Evolutionary conservation across 495 filamentous ascomycete species (phyloP).

Genomic region (Penicillium daleae): DNA sequence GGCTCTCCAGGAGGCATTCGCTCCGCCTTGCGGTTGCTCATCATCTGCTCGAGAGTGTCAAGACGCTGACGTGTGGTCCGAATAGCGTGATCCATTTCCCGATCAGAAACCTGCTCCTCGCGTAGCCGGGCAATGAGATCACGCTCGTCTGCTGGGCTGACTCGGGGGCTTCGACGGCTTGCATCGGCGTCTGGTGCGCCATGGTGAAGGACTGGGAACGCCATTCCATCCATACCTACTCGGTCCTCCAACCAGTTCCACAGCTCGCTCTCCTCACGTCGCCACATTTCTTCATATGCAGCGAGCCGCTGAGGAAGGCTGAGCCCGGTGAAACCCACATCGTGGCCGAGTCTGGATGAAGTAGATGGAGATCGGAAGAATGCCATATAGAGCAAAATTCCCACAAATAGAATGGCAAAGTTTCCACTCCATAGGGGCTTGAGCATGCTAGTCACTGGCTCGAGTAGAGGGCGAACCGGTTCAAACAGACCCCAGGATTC

Average conservation of each 20-base stretch:
- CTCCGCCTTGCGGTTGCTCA: slow-evolving; percentile 58
- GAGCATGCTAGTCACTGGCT: slow-evolving; percentile 71
- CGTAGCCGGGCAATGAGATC: slow-evolving; percentile 52
- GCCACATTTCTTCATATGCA: slow-evolving; percentile 95
- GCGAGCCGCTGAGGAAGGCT: slow-evolving; percentile 66
- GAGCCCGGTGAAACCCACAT: slow-evolving; percentile 41
- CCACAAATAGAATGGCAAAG: slow-evolving; percentile 53
- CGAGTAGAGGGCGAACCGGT: slow-evolving; percentile 69
- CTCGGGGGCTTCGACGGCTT: slow-evolving; percentile 25
- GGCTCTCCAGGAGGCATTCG: slow-evolving; percentile 19
- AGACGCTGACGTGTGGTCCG: slow-evolving; percentile 82
- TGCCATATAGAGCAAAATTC: slow-evolving; percentile 58
- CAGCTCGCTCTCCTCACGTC: slow-evolving; percentile 82
- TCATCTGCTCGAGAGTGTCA: slow-evolving; percentile 69
- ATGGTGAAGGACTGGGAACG: slow-evolving; percentile 42
- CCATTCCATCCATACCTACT: slow-evolving; percentile 72
- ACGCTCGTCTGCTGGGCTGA: slow-evolving; percentile 36
- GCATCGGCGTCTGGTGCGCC: slow-evolving; percentile 29
- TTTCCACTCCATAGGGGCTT: slow-evolving; percentile 72
- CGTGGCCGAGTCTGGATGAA: slow-evolving; percentile 39
- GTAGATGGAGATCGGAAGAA: slow-evolving; percentile 61
- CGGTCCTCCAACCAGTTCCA: slow-evolving; percentile 97
- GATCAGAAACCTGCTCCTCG: slow-evolving; percentile 74
- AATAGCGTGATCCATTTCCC: slow-evolving; percentile 85
- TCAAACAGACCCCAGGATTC: slow-evolving; percentile 82